Percentiles rank a stretch among this genome's conserved stretches.
phyloP scores from a whole-genome alignment of 225 moss, liverwort and hornwort genomes.

The Takakia lepidozioides region DNA sequence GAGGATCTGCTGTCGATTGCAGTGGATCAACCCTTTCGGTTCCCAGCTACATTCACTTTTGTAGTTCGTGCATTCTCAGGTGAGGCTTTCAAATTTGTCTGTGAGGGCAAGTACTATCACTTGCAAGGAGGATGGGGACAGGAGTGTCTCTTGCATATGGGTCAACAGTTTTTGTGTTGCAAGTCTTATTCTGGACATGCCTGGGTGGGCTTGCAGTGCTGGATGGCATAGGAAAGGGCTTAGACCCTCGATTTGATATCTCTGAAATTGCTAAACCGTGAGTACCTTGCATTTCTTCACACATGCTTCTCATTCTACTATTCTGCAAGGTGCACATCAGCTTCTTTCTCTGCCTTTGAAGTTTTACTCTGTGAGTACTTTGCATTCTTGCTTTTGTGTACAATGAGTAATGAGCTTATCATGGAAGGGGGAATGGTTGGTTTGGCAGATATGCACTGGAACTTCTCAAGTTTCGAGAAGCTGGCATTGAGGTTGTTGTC shows the following conservation, averaged over 20 bases:
- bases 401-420: no score
- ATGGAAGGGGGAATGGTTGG: no score
- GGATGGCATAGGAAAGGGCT: constrained; percentile 96
- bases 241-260: constrained; percentile 97
- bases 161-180: neutral
- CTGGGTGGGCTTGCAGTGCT: constrained; percentile 62
- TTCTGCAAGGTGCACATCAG: no score
- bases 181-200: constrained; percentile 3
- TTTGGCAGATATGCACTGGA: constrained; percentile 86
- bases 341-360: no score
- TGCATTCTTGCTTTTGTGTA: no score
- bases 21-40: constrained; percentile 93
- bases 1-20: constrained; percentile 93
- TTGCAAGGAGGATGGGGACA: no score
- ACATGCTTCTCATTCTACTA: no score
- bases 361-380: no score
- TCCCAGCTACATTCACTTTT: constrained; percentile 98
- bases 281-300: no score
- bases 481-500: constrained; percentile 68
- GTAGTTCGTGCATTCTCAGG: constrained; percentile 98
- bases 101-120: no score
- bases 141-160: neutral
- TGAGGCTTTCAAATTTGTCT: constrained; percentile 10
- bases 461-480: constrained; percentile 89
- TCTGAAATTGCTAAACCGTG: constrained; percentile 96